Percentiles rank a stretch among this genome's conserved stretches.
phyloP scores from a whole-genome alignment of 169 alveolate genomes.

The Plasmodium blacklocki region DNA sequence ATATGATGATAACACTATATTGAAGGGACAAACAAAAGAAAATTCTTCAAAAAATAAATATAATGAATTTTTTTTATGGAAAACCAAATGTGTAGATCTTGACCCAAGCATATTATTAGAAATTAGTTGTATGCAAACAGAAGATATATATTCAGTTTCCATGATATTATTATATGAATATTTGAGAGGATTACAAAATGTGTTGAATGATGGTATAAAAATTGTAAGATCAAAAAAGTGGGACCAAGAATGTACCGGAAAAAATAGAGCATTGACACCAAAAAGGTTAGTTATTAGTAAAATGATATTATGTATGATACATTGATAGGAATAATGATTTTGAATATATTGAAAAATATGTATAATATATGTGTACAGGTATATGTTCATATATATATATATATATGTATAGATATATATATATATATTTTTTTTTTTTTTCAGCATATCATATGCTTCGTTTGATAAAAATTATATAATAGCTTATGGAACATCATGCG shows the following conservation, averaged over 20 bases:
- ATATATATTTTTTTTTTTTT: conserved; percentile 17
- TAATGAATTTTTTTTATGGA: conserved; percentile 51
- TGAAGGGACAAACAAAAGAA: conserved; percentile 35
- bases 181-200: conserved; percentile 41
- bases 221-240: conserved; percentile 19
- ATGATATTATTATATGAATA: conserved; percentile 52
- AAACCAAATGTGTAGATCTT: conserved; percentile 17
- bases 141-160: conserved; percentile 16
- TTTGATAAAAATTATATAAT: conserved; percentile 30
- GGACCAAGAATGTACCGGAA: conserved; percentile 7
- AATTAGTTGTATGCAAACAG: conserved; percentile 24
- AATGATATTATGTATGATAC: background rate
- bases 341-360: no score
- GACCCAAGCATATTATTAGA: conserved; percentile 37
- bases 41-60: conserved; percentile 21
- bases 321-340: no score
- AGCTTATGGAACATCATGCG: conserved; percentile 55
- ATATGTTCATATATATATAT: no score
- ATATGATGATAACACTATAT: conserved; percentile 63
- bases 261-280: conserved; percentile 30
- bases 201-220: conserved; percentile 35
- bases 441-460: conserved; percentile 49
- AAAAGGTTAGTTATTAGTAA: conserved; percentile 21
- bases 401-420: background rate
- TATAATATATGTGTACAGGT: no score